Conservation (phyloP, 805 yeast species). For the Helenozyma rhizophorensis region DNA sequence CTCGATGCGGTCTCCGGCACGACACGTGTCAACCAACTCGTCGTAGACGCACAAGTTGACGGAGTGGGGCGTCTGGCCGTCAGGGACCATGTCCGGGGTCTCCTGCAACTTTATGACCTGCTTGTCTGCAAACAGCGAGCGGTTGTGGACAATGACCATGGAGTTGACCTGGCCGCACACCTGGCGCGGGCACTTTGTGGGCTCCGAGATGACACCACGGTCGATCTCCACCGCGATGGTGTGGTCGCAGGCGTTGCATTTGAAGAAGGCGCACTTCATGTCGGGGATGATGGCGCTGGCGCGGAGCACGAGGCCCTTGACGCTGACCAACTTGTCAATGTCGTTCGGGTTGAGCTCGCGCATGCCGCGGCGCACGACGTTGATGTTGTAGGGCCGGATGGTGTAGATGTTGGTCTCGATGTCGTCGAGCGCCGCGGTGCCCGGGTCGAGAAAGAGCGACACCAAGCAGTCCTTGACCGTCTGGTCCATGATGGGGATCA, state of each 20-base stretch:
- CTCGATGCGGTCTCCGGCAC: constrained; percentile 96
- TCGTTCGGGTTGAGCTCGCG: constrained; percentile 91
- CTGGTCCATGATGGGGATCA: constrained; percentile 96
- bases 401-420: constrained; percentile 81
- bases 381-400: constrained; percentile 84
- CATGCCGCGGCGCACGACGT: constrained; percentile 66
- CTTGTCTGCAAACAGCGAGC: constrained; percentile 91
- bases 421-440: constrained; percentile 45
- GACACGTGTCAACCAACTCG: constrained; percentile 87
- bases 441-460: constrained; percentile 41
- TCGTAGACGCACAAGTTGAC: constrained; percentile 92
- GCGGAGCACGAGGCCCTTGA: constrained; percentile 87
- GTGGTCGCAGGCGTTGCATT: constrained; percentile 92
- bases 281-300: constrained; percentile 93
- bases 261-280: constrained; percentile 95
- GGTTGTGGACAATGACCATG: constrained; percentile 86
- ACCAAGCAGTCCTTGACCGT: constrained; percentile 87
- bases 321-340: constrained; percentile 85
- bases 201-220: constrained; percentile 91
- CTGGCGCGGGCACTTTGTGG: constrained; percentile 86
- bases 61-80: constrained; percentile 97
- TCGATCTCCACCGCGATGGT: constrained; percentile 89
- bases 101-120: constrained; percentile 93
- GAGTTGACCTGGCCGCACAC: constrained; percentile 80
- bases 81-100: constrained; percentile 94